Evolutionary conservation across 768 basidiomycete genomes (phyloP).

Genomic region (Clitopilus hobsonii): DNA sequence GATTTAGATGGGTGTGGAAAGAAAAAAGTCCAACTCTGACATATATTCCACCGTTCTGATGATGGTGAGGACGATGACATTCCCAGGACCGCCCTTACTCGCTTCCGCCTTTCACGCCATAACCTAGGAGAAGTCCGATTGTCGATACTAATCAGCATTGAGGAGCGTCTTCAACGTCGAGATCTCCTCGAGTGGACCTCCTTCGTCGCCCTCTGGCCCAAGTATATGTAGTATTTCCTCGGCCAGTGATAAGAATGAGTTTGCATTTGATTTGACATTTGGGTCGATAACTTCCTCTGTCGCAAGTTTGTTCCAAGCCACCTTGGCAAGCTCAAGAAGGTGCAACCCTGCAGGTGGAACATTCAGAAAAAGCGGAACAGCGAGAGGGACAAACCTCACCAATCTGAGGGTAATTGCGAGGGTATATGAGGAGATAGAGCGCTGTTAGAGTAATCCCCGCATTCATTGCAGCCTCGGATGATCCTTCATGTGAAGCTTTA

Average conservation of each 20-base stretch:
- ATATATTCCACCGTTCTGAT: background rate
- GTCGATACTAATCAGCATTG: constrained; percentile 11
- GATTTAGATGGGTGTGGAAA: background rate
- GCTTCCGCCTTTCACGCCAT: background rate
- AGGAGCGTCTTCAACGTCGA: constrained; percentile 38
- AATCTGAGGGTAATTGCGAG: constrained; percentile 76
- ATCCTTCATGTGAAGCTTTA: constrained; percentile 62
- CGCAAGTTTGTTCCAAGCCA: constrained; percentile 61
- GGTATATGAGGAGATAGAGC: constrained; percentile 68
- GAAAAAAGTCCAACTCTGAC: background rate
- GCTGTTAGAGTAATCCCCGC: constrained; percentile 57
- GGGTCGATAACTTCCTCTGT: constrained; percentile 8
- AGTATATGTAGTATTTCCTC: constrained; percentile 38
- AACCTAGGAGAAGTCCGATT: too few species aligned
- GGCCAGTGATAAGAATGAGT: constrained; percentile 35
- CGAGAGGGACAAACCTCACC: constrained; percentile 36
- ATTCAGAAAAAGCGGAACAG: background rate
- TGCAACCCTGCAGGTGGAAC: constrained; percentile 56
- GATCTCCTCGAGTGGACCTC: constrained; percentile 56
- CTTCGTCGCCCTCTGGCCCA: constrained; percentile 60
- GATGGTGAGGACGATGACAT: background rate
- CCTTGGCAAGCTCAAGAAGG: constrained; percentile 70
- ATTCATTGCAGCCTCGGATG: constrained; percentile 45
- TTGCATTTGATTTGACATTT: constrained; percentile 19
- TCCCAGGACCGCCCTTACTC: background rate